Base-by-base conservation (phyloP, 257 asterid genomes). In the Euphrasia confusa region DNA sequence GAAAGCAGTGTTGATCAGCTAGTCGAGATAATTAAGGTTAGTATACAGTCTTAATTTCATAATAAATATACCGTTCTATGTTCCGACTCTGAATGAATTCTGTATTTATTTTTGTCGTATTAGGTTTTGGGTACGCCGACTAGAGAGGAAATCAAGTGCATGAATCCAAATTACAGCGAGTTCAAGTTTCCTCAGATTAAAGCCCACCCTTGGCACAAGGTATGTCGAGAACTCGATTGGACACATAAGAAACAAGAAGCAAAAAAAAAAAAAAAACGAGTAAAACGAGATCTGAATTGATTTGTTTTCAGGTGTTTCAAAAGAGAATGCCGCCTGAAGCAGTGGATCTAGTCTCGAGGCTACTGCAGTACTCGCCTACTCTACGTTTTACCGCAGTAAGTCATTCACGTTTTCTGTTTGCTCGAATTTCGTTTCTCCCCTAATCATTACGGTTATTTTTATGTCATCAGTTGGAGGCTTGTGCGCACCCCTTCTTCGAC, bases 161-260 rank as follows among this genome's bases (percentile, higher is more conserved):
- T 90, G 97, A 90, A 90, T 65, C 96, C 95, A 24, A 83, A 87
- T 65, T 90, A 90, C 68, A 87, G 70, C 0, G 97, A 90, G 45
- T 90, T 85, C 61, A 87, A 90, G 75, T 87, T 90, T 72, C 97
- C 97, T 69, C 97, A 90, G 68, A 87, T 90, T 60, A 90, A 87
- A 80, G 94, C 97, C 61, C 96, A 82, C 68, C 95, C 97, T 0
- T 90, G 95, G 96, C 94, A 90, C 81, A 90, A 90, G 97, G 97
- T 90, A 56, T 27, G 85, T 79, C 44, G 10, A 56, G 15, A 30
- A 26, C 30, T 37, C 42, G 9, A 1, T 0, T 2, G 11, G 26
- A 49, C 27, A 32, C 11, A 50, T 49, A 50, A 11, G 10, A 44
- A 47, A 14, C 4, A 49, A 49, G 2, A 42, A 3, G 26, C 4